phyloP scores from a whole-genome alignment of 2,329 filamentous ascomycete genomes.

The Diatrype stigma region DNA sequence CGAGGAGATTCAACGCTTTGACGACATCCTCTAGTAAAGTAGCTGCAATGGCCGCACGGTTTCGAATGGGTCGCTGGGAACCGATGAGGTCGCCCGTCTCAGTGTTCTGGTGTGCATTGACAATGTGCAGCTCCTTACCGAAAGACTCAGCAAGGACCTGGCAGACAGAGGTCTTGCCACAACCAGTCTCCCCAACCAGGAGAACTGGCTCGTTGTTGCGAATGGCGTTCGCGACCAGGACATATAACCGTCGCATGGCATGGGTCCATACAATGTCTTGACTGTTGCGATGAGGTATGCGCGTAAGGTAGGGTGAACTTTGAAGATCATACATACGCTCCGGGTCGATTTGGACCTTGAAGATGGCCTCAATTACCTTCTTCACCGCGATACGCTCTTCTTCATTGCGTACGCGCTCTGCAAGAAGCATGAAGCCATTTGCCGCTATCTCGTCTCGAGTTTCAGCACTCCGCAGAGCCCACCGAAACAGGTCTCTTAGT shows the following conservation, averaged over 20 bases:
- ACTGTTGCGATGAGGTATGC: conserved; percentile 41
- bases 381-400: conserved; percentile 85
- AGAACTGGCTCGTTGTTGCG: conserved; percentile 90
- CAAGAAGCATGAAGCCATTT: conserved; percentile 95
- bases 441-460: conserved; percentile 82
- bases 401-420: conserved; percentile 86
- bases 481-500: conserved; percentile 89
- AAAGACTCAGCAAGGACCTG: conserved; percentile 84
- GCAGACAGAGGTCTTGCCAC: conserved; percentile 94
- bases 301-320: conserved; percentile 51
- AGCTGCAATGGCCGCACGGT: conserved; percentile 69
- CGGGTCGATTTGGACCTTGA: conserved; percentile 80
- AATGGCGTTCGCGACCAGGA: conserved; percentile 82
- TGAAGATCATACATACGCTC: conserved; percentile 65
- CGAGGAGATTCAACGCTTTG: conserved; percentile 38
- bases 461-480: conserved; percentile 82
- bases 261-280: conserved; percentile 86
- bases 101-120: conserved; percentile 97
- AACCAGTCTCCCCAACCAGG: conserved; percentile 93
- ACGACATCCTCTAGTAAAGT: conserved; percentile 60
- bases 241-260: conserved; percentile 87
- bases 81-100: conserved; percentile 97
- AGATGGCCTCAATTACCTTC: conserved; percentile 80
- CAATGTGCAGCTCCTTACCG: conserved; percentile 72
- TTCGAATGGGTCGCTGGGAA: conserved; percentile 86